phyloP scores from a whole-genome alignment of 192 early-diverging fungal species.

The Coemansia javaensis region DNA sequence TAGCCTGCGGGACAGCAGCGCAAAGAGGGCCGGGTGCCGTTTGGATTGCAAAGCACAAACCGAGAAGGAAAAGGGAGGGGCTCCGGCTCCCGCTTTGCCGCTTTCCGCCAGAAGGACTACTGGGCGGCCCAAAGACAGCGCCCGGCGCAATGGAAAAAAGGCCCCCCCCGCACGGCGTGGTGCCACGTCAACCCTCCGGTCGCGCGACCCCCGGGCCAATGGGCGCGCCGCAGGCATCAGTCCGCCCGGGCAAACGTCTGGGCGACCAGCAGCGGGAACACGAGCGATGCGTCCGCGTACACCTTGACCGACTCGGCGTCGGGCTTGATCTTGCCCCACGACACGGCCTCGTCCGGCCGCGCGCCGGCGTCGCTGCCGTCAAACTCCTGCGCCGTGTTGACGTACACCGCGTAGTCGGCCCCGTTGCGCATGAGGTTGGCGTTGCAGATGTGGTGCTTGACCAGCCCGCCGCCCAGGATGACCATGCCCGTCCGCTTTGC shows the following conservation, averaged over 20 bases:
- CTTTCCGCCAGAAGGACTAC: no score
- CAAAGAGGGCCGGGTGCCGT: no score
- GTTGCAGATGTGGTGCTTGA: constrained; percentile 99
- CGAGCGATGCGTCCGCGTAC: constrained; percentile 86
- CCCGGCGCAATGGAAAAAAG: no score
- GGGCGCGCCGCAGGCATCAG: not conserved
- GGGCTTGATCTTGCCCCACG: constrained; percentile 93
- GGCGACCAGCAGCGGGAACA: constrained; percentile 92
- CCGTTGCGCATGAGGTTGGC: constrained; percentile 99
- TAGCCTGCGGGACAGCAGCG: no score
- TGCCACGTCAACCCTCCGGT: no score
- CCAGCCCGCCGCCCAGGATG: constrained; percentile 92
- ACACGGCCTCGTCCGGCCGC: constrained; percentile 94
- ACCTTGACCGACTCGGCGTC: constrained; percentile 86
- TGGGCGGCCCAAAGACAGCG: no score
- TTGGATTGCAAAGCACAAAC: no score
- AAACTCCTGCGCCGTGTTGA: constrained; percentile 98
- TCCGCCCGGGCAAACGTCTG: constrained; percentile 76
- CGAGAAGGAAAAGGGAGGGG: no score
- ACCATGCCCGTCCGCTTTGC: constrained; percentile 96
- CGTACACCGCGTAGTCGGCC: constrained; percentile 91
- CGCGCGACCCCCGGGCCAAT: no score
- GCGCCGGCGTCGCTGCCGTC: constrained; percentile 98
- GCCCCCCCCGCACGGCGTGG: no score
- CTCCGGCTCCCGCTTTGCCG: no score